Percentiles rank a stretch among this genome's conserved stretches.
phyloP scores from a whole-genome alignment of 441 rosid species.

The Aquilaria agallochum region DNA sequence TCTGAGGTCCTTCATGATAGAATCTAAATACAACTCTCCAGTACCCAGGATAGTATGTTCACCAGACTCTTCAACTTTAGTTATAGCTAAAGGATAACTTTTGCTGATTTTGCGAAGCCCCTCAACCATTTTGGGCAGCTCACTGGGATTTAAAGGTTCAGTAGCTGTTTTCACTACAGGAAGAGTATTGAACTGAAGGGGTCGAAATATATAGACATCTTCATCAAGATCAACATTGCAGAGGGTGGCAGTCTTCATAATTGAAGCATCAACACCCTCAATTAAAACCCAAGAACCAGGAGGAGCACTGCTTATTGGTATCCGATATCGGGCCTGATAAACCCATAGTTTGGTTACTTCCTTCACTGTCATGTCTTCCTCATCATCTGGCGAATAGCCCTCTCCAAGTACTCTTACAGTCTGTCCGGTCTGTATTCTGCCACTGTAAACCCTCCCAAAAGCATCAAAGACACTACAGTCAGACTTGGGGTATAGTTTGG shows the following conservation, averaged over 20 bases:
- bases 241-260: constrained; percentile 95
- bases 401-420: constrained; percentile 87
- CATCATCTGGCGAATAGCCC: constrained; percentile 96
- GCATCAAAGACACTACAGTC: constrained; percentile 98
- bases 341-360: constrained; percentile 96
- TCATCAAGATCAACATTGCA: constrained; percentile 71
- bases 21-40: constrained; percentile 93
- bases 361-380: constrained; percentile 95
- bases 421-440: constrained; percentile 92
- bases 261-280: constrained; percentile 98
- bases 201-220: constrained; percentile 82
- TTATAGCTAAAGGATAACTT: constrained; percentile 97
- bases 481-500: constrained; percentile 92
- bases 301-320: constrained; percentile 92
- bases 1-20: constrained; percentile 97
- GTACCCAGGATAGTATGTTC: constrained; percentile 98
- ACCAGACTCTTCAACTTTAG: constrained; percentile 97
- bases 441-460: constrained; percentile 91
- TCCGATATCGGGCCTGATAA: constrained; percentile 91
- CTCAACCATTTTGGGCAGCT: constrained; percentile 99
- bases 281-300: constrained; percentile 98
- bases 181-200: constrained; percentile 93
- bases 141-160: constrained; percentile 97
- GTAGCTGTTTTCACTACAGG: constrained; percentile 98
- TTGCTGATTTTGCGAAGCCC: constrained; percentile 98